Conservation (phyloP, 805 yeast genomes). For the Yamadazyma ubonensis region DNA sequence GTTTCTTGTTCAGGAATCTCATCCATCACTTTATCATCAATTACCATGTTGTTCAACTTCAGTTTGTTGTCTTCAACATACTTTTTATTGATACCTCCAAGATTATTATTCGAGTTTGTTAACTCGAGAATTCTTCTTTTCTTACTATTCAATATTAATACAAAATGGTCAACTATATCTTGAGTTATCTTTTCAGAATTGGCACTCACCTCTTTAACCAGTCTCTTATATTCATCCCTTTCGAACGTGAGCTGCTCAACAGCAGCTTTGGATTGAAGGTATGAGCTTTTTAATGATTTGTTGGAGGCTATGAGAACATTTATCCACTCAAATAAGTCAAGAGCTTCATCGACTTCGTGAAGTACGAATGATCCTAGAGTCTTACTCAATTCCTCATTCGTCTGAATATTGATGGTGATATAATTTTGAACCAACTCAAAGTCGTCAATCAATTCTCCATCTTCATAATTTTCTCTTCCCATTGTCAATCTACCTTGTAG, state of each 20-base stretch:
- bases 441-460: slow-evolving; percentile 23
- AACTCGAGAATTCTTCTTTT: slow-evolving; percentile 9
- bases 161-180: slow-evolving; percentile 6
- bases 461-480: slow-evolving; percentile 22
- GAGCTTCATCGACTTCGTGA: slow-evolving; percentile 18
- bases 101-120: background rate
- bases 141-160: slow-evolving; percentile 11
- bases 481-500: slow-evolving; percentile 20
- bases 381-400: slow-evolving; percentile 23
- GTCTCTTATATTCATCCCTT: slow-evolving; percentile 4
- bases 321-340: slow-evolving; percentile 28
- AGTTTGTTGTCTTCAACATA: background rate
- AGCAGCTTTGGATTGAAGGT: background rate
- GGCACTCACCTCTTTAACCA: background rate
- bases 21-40: slow-evolving; percentile 2
- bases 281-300: background rate
- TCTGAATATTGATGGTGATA: slow-evolving; percentile 22
- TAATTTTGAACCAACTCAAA: slow-evolving; percentile 21
- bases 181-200: slow-evolving; percentile 1
- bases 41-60: slow-evolving; percentile 1
- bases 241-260: slow-evolving; percentile 13
- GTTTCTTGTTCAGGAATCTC: slow-evolving; percentile 7
- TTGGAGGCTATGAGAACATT: slow-evolving; percentile 8
- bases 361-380: slow-evolving; percentile 27
- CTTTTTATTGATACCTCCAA: slow-evolving; percentile 1